Evolutionary conservation across 176 grass and related monocot genomes (phyloP).

Genomic region (Saccharum officinarum): DNA sequence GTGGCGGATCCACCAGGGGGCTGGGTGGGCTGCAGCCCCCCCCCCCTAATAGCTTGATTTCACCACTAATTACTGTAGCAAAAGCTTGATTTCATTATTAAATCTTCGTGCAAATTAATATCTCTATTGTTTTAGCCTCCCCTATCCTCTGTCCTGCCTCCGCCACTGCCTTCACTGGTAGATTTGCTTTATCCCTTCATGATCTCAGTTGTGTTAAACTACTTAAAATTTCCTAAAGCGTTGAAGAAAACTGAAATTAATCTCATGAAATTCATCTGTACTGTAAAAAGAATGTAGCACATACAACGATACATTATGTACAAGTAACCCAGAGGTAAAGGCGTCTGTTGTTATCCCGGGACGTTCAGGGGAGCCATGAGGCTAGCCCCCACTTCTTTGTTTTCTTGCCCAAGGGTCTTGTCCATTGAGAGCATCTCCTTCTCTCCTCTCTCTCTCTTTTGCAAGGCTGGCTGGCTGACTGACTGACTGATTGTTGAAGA

Average conservation of each 20-base stretch:
- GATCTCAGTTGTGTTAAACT: background rate
- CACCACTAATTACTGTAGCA: too few species aligned
- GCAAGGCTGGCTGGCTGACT: background rate
- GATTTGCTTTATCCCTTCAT: background rate
- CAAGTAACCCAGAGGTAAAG: too few species aligned
- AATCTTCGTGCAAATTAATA: too few species aligned
- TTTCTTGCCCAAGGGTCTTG: slow-evolving; percentile 14
- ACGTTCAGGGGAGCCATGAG: slow-evolving; percentile 37
- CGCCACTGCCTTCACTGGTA: too few species aligned
- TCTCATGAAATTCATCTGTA: background rate
- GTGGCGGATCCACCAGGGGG: too few species aligned
- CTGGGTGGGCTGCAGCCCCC: too few species aligned
- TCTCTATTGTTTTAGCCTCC: too few species aligned
- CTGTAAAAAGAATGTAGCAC: background rate
- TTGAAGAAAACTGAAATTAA: background rate
- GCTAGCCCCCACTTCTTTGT: slow-evolving; percentile 11
- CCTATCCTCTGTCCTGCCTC: too few species aligned
- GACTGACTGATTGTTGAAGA: slow-evolving; percentile 18
- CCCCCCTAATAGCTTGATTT: too few species aligned
- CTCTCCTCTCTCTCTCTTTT: background rate
- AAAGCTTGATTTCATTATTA: too few species aligned
- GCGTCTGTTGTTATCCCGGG: slow-evolving; percentile 15
- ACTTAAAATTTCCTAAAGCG: background rate
- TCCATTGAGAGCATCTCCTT: slow-evolving; percentile 16
- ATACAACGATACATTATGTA: background rate